Base-by-base conservation (phyloP, 2,329 filamentous ascomycete genomes). In the Salinomyces thailandicus region DNA sequence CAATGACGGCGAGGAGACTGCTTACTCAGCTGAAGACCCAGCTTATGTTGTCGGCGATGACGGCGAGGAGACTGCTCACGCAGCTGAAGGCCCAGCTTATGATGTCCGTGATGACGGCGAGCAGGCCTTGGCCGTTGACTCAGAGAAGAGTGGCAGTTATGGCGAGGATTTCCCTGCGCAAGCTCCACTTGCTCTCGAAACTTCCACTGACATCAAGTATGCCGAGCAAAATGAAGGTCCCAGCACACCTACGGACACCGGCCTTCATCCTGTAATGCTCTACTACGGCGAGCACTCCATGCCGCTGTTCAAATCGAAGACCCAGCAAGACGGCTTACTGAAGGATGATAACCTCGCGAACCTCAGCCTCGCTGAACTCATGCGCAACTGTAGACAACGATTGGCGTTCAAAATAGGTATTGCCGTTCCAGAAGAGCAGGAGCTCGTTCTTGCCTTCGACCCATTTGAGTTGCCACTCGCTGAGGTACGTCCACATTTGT, bases 231-330 rank as follows among this genome's bases (percentile, higher is more conserved):
- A n/a, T 18, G 55, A 58, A 22, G 48, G 40, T 7, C 52, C 53
- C 19, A 47, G 46, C 9, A 54, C 57, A 13, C 57, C 55, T 2
- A 59, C 57, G 28, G 54, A 58, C 34, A 58, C 54, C 20, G 57
- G 57, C 14, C 41, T 60, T 19, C 57, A 72, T 53, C 63, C 68
- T 31, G 64, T 76, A 13, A 65, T 66, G 27, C 63, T 79, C 13
- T 51, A 66, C n/a, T 79, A 76, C 49, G 64, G 69, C 41, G 68
- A 66, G 11, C 62, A 61, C 33, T 68, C 73, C 37, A 73, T 77
- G 43, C 71, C 68, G 11, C 55, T 79, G 5, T 79, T 79, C 48
- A 72, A 73, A 22, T 72, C 71, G 3, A 60, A 61, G 15, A 65
- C 67, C 41, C 63, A 66, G 38, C 68, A 73, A 37, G 63, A 68